Evolutionary conservation across 202 grass and related monocot genomes (phyloP).

Genomic region (Zizania palustris): DNA sequence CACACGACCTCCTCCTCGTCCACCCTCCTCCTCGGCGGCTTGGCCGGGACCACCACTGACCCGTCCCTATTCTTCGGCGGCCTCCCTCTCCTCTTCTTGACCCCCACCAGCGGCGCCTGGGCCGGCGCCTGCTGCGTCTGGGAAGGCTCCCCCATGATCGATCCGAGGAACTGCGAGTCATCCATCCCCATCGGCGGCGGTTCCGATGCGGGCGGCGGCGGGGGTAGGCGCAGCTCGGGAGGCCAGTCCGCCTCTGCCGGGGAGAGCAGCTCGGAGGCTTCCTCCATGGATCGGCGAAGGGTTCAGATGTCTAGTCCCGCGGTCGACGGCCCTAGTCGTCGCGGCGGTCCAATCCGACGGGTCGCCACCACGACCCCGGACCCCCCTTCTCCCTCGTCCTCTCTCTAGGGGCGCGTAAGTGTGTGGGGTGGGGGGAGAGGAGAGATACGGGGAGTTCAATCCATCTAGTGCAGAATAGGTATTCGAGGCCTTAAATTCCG

Average conservation of each 20-base stretch:
- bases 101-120: background rate
- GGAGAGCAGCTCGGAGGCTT: background rate
- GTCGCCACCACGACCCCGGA: background rate
- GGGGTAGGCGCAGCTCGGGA: slow-evolving; percentile 37
- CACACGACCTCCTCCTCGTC: slow-evolving; percentile 94
- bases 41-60: background rate
- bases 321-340: background rate
- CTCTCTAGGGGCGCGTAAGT: background rate
- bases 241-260: slow-evolving; percentile 34
- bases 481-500: too few species aligned
- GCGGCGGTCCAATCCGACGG: slow-evolving; percentile 13
- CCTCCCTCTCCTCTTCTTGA: slow-evolving; percentile 57
- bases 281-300: slow-evolving; percentile 42
- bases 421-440: background rate
- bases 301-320: background rate
- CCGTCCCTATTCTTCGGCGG: slow-evolving; percentile 48
- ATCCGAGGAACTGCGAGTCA: slow-evolving; percentile 60
- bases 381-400: too few species aligned
- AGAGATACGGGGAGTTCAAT: too few species aligned
- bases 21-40: slow-evolving; percentile 42
- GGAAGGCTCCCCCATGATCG: slow-evolving; percentile 50
- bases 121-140: background rate
- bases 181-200: slow-evolving; percentile 9
- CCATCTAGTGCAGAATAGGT: too few species aligned
- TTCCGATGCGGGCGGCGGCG: slow-evolving; percentile 14